A percentile compares a stretch with the other conserved stretches of the same genome.
Conservation (phyloP, 495 filamentous ascomycete species). For the Penicillium maclennaniae region DNA sequence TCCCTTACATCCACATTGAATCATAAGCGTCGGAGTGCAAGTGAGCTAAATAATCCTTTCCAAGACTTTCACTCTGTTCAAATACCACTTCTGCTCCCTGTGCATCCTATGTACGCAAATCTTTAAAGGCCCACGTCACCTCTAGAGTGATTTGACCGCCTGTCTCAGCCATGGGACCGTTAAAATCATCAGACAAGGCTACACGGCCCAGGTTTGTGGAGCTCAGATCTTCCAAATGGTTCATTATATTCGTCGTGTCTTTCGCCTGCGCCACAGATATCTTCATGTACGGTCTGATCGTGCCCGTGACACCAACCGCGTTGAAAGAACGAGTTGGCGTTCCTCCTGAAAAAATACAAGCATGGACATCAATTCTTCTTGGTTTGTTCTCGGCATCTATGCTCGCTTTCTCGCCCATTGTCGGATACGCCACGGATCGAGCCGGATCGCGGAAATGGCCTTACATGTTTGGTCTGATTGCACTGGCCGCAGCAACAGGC, state of each 20-base stretch:
- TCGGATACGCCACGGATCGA: neutral
- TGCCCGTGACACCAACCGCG: neutral
- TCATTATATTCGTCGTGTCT: neutral
- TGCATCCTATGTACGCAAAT: neutral
- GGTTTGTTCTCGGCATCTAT: neutral
- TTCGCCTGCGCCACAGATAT: neutral
- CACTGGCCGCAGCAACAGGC: neutral
- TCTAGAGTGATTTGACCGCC: neutral
- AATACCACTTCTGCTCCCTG: neutral
- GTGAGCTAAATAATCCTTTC: too few species aligned
- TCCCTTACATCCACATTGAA: too few species aligned
- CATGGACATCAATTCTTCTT: neutral
- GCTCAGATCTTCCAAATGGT: neutral
- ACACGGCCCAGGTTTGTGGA: neutral
- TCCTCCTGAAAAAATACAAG: neutral
- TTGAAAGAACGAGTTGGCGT: neutral
- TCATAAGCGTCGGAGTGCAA: too few species aligned
- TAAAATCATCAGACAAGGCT: neutral
- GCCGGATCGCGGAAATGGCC: too few species aligned
- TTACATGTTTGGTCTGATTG: too few species aligned
- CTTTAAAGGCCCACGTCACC: neutral
- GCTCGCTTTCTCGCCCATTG: neutral
- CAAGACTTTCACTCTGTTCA: too few species aligned
- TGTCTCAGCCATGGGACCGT: neutral
- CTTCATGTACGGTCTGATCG: neutral